Conservation (phyloP, 2,329 filamentous ascomycete genomes). For the Piedraia hortae region DNA sequence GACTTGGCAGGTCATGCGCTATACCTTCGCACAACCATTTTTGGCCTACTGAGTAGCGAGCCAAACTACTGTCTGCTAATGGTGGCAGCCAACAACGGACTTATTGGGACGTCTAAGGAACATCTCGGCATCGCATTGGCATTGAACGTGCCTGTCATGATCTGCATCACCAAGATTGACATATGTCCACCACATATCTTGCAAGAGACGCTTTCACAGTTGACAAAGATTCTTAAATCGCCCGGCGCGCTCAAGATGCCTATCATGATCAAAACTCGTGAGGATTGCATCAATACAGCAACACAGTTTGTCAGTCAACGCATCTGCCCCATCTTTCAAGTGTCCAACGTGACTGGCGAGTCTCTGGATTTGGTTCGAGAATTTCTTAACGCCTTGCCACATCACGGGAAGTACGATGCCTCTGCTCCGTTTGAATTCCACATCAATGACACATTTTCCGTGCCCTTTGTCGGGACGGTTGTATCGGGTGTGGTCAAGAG, state of each 20-base stretch:
- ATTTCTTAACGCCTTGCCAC: slow-evolving; percentile 84
- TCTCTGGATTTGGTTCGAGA: slow-evolving; percentile 71
- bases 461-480: slow-evolving; percentile 88
- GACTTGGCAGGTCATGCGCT: slow-evolving; percentile 88
- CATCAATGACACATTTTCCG: slow-evolving; percentile 92
- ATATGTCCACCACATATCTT: slow-evolving; percentile 92
- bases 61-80: slow-evolving; percentile 94
- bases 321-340: slow-evolving; percentile 91
- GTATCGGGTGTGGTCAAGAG: slow-evolving; percentile 77
- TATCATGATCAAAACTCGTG: slow-evolving; percentile 73
- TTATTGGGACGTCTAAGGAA: slow-evolving; percentile 87
- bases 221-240: slow-evolving; percentile 79
- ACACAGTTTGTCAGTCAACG: slow-evolving; percentile 86
- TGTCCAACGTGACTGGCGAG: slow-evolving; percentile 89
- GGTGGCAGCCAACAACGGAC: slow-evolving; percentile 92
- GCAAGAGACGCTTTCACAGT: slow-evolving; percentile 71
- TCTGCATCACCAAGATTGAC: slow-evolving; percentile 92
- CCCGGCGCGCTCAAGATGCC: slow-evolving; percentile 86
- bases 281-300: slow-evolving; percentile 83
- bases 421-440: slow-evolving; percentile 81
- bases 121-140: slow-evolving; percentile 85
- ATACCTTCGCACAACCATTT: slow-evolving; percentile 86
- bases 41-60: slow-evolving; percentile 76
- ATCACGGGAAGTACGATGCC: slow-evolving; percentile 75
- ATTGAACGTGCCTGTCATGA: slow-evolving; percentile 91